Evolutionary conservation across 306 rosid genomes (phyloP), one percentile per base, ranked within the genome.

Genomic region (Geum urbanum): DNA sequence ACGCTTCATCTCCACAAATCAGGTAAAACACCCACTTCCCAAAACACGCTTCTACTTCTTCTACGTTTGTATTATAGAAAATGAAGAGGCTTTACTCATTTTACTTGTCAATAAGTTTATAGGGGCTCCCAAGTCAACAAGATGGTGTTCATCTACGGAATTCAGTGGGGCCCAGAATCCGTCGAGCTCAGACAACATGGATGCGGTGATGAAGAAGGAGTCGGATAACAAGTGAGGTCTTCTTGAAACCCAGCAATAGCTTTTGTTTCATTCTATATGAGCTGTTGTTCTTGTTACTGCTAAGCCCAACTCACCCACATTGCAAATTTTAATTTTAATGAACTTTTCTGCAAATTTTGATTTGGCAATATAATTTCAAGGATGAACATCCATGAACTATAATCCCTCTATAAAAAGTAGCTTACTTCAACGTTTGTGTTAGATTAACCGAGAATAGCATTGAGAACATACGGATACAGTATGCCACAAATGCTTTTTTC

Each of bases 1-100:
- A 19, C 73, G 14, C 10, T 56, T 24, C 65, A 69, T 69, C 43
- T 69, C 64, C 50, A 9, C 50, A 44, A 11, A 19, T 41, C 9
- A 35, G 79, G 74, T 76, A 66, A 75, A 62, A 59, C 70, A 52
- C 57, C 57, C 74, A 59, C 69, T 69, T 69, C 63, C 32, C 32
- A 62, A 59, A 63, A 52, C 57, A 48, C 74, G 40, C 69, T 69
- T 69, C 63, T 5, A 18, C 15, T 20, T 6, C 18, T 59, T 15
- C 51, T 15, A 2, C 37, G 35, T 15, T n/a, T 49, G 76, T 47
- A 50, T 51, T 72, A 4, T 43, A 56, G 44, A 44, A 57, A 58
- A 63, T 10, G 9, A n/a, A 5, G 35, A 14, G 11, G 20, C 9
- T 65, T 65, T 51, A 20, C 20, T 19, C 19, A 37, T 51, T 72